A percentile compares a stretch with the other conserved stretches of the same genome.
Conservation (phyloP, 768 basidiomycete species). For the Panaeolus cyanescens region DNA sequence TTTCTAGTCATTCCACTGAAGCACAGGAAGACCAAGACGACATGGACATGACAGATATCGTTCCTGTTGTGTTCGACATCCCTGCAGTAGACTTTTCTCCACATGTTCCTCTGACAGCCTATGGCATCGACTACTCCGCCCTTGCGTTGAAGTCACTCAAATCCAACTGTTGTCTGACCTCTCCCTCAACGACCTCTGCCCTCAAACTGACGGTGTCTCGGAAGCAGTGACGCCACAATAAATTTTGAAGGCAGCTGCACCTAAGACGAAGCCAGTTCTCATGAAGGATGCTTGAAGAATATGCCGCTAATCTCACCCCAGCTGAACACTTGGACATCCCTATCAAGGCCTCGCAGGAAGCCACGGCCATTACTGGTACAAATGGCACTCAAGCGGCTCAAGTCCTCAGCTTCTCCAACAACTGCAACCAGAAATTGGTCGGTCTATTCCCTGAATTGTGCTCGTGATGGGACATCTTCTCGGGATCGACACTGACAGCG, state of each 20-base stretch:
- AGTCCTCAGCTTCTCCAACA: conserved; percentile 26
- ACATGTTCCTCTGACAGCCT: conserved; percentile 39
- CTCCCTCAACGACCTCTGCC: conserved; percentile 27
- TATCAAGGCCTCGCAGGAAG: not conserved
- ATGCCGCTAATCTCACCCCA: conserved; percentile 5
- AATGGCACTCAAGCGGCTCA: conserved; percentile 38
- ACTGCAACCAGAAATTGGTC: conserved; percentile 23
- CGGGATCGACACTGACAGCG: conserved; percentile 12
- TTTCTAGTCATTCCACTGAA: conserved; percentile 8
- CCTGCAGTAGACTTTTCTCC: conserved; percentile 31
- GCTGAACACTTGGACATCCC: not conserved
- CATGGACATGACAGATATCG: conserved; percentile 9
- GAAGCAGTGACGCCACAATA: not conserved
- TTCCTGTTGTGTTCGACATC: conserved; percentile 27
- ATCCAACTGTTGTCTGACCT: conserved; percentile 36
- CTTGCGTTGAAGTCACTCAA: conserved; percentile 30
- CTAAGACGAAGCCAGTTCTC: conserved; percentile 9
- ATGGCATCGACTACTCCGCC: conserved; percentile 41
- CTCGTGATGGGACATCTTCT: not conserved
- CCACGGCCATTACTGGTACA: conserved; percentile 36
- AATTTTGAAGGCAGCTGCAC: not conserved
- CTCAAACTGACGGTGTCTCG: conserved; percentile 15
- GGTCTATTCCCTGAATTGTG: conserved; percentile 36
- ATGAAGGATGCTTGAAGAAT: conserved; percentile 14
- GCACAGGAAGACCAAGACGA: conserved; percentile 4